Conservation (phyloP, 768 basidiomycete species). For the Rhodotorula taiwanensis region DNA sequence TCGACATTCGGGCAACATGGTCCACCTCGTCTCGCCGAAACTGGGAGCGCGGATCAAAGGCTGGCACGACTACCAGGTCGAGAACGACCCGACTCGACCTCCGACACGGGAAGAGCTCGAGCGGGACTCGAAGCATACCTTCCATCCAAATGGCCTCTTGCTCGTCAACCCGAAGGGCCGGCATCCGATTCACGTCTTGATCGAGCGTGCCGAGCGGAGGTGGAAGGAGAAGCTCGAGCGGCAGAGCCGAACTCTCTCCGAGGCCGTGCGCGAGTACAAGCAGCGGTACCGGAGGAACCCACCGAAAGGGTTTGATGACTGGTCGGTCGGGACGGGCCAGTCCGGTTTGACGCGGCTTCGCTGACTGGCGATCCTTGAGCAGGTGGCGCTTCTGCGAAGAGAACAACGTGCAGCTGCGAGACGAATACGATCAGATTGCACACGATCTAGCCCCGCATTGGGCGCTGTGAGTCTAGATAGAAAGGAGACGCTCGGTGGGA, state of each 20-base stretch:
- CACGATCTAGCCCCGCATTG: constrained; percentile 80
- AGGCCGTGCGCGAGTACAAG: constrained; percentile 75
- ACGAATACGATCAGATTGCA: constrained; percentile 55
- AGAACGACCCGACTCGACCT: constrained; percentile 20
- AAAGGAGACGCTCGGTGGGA: not conserved
- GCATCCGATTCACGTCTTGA: constrained; percentile 52
- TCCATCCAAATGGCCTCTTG: constrained; percentile 36
- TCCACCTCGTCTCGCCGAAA: constrained; percentile 24
- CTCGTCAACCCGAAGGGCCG: constrained; percentile 35
- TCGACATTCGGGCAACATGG: constrained; percentile 21
- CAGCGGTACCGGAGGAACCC: constrained; percentile 67
- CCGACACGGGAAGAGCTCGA: constrained; percentile 30
- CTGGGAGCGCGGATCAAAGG: constrained; percentile 20
- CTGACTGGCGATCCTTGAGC: no score
- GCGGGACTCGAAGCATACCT: constrained; percentile 27
- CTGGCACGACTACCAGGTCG: constrained; percentile 34
- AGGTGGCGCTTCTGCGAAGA: constrained; percentile 52
- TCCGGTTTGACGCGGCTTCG: not conserved
- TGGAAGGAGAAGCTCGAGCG: constrained; percentile 57
- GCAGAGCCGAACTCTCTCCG: constrained; percentile 70
- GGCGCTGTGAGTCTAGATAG: constrained; percentile 53
- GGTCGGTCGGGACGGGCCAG: constrained; percentile 51
- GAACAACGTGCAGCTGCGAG: constrained; percentile 52
- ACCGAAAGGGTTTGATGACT: constrained; percentile 84
- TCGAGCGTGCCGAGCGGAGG: constrained; percentile 48